Evolutionary conservation across 1,139 yeast species (phyloP).

Genomic region (Candida mesenterica): DNA sequence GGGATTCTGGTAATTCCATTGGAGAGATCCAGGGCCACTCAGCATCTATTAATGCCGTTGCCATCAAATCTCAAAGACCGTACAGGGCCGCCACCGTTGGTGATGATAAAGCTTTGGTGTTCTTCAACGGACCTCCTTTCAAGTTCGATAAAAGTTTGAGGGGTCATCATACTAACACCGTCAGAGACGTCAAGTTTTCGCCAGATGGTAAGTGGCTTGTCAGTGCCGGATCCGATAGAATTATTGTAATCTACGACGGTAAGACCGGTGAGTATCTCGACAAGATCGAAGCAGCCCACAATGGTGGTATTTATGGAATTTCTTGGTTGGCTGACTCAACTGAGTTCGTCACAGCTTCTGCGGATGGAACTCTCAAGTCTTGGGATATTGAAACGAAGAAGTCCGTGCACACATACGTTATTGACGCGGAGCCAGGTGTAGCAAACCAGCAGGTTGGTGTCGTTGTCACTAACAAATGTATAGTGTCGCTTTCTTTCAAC

Average conservation of each 20-base stretch:
- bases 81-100: constrained; percentile 92
- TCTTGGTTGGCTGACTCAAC: constrained; percentile 61
- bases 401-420: constrained; percentile 39
- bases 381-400: constrained; percentile 47
- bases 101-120: constrained; percentile 82
- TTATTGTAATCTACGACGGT: constrained; percentile 79
- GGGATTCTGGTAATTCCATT: constrained; percentile 91
- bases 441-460: constrained; percentile 81
- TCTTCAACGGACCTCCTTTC: constrained; percentile 91
- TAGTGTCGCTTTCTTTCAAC: constrained; percentile 66
- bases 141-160: constrained; percentile 73
- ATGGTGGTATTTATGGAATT: constrained; percentile 78
- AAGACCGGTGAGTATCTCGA: constrained; percentile 73
- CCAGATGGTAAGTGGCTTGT: constrained; percentile 72
- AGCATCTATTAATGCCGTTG: constrained; percentile 78
- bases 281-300: constrained; percentile 56
- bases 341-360: constrained; percentile 74
- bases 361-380: constrained; percentile 71
- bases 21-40: constrained; percentile 97
- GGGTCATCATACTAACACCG: constrained; percentile 73
- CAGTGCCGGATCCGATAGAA: constrained; percentile 86
- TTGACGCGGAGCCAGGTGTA: constrained; percentile 32
- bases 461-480: constrained; percentile 54
- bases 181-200: constrained; percentile 78
- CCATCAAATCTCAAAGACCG: constrained; percentile 86